Conservation (phyloP, 371 early-diverging fungal genomes). For the Circinella minor region DNA sequence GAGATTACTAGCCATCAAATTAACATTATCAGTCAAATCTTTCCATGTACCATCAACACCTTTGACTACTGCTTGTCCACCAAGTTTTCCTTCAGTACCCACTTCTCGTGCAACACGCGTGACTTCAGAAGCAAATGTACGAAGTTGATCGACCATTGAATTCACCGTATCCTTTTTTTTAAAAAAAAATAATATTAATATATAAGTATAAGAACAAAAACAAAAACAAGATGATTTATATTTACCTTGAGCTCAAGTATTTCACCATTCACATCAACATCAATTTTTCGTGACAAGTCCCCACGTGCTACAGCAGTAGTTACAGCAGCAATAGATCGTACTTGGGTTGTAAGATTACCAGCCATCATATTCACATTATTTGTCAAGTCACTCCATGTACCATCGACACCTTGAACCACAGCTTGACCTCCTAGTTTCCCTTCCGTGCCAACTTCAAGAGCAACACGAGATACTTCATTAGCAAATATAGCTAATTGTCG, state of each 20-base stretch:
- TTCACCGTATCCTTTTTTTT: conserved; percentile 50
- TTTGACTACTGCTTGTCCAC: conserved; percentile 58
- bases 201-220: conserved; percentile 16
- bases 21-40: conserved; percentile 68
- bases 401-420: conserved; percentile 51
- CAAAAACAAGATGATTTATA: neutral
- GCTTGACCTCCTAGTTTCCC: conserved; percentile 69
- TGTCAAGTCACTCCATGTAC: conserved; percentile 54
- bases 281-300: conserved; percentile 59
- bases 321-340: conserved; percentile 58
- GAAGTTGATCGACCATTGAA: conserved; percentile 37
- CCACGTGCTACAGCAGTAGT: conserved; percentile 56
- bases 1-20: conserved; percentile 60
- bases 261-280: conserved; percentile 46
- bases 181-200: conserved; percentile 42
- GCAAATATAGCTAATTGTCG: conserved; percentile 22
- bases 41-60: conserved; percentile 76
- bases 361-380: conserved; percentile 68
- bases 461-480: conserved; percentile 33
- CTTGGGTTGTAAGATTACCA: conserved; percentile 60
- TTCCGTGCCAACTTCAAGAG: conserved; percentile 58
- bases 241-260: conserved; percentile 30
- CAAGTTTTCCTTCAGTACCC: conserved; percentile 65
- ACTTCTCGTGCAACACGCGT: conserved; percentile 65
- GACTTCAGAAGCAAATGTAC: conserved; percentile 51